Evolutionary conservation across 1,284 basidiomycete genomes (phyloP).

Genomic region (Chondrostereum purpureum): DNA sequence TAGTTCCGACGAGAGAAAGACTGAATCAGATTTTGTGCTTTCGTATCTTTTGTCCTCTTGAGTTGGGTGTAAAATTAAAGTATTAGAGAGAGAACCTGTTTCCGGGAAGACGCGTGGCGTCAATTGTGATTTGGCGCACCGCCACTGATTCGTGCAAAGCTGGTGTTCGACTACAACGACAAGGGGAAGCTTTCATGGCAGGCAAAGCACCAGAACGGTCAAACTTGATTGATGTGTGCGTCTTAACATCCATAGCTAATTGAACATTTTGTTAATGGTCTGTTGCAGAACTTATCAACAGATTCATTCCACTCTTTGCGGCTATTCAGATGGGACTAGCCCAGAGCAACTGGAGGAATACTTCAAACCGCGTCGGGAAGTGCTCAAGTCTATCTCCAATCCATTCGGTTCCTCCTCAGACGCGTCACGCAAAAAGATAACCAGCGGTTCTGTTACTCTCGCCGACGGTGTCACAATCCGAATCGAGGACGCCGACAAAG

Average conservation of each 20-base stretch:
- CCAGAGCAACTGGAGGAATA: conserved; percentile 50
- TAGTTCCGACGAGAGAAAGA: too few relatives aligned
- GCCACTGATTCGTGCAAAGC: too few relatives aligned
- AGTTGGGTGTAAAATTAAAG: too few relatives aligned
- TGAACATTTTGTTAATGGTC: conserved; percentile 1
- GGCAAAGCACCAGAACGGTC: conserved; percentile 36
- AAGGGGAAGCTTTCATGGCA: conserved; percentile 22
- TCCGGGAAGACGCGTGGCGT: too few relatives aligned
- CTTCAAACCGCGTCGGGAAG: conserved; percentile 48
- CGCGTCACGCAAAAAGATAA: conserved; percentile 58
- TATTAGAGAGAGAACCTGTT: too few relatives aligned
- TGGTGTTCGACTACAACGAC: too few relatives aligned
- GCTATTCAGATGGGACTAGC: conserved; percentile 49
- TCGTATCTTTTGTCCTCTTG: too few relatives aligned
- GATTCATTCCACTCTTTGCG: conserved; percentile 54
- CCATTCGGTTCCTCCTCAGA: conserved; percentile 65
- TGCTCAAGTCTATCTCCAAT: conserved; percentile 47
- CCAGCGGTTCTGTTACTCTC: conserved; percentile 59
- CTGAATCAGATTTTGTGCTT: too few relatives aligned
- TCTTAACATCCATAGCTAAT: conserved; percentile 5
- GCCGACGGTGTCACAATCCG: conserved; percentile 54
- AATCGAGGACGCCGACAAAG: conserved; percentile 63
- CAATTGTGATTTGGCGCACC: too few relatives aligned
- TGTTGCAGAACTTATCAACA: conserved; percentile 54
- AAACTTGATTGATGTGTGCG: conserved; percentile 52